A percentile compares a stretch with the other conserved stretches of the same genome.
Conservation (phyloP, 2,329 filamentous ascomycete genomes). For the Mycosphaerella arachidis region DNA sequence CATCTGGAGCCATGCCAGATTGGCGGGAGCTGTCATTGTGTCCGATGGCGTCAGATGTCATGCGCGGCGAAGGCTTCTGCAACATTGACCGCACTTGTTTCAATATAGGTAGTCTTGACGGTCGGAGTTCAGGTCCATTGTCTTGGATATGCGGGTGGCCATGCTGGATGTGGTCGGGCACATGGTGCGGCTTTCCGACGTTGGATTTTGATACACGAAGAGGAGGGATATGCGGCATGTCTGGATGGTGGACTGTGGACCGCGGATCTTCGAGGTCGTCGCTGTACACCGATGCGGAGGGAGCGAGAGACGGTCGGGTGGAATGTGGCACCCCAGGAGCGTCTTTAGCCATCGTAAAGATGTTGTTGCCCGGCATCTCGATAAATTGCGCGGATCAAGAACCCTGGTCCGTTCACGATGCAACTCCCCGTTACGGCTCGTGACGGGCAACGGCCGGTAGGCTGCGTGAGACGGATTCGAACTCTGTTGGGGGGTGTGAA, state of each 20-base stretch:
- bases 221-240: conserved; percentile 22
- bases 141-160: conserved; percentile 24
- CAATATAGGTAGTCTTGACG: conserved; percentile 30
- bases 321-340: conserved; percentile 22
- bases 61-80: conserved; percentile 24
- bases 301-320: conserved; percentile 31
- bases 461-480: not conserved
- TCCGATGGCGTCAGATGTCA: conserved; percentile 5
- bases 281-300: conserved; percentile 31
- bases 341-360: conserved; percentile 34
- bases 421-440: not conserved
- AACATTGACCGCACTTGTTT: conserved; percentile 33
- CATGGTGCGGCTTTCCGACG: not conserved
- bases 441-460: not conserved
- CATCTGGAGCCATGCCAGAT: not conserved
- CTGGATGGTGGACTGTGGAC: conserved; percentile 10
- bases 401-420: not conserved
- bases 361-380: conserved; percentile 29
- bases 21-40: not conserved
- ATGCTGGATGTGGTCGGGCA: conserved; percentile 14
- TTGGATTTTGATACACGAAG: conserved; percentile 15
- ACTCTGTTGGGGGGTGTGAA: not conserved
- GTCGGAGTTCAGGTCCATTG: conserved; percentile 22
- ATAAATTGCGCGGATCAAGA: not conserved
- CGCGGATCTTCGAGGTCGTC: conserved; percentile 29